Evolutionary conservation across 2,329 filamentous ascomycete genomes (phyloP).

Genomic region (Diaporthe capsici): DNA sequence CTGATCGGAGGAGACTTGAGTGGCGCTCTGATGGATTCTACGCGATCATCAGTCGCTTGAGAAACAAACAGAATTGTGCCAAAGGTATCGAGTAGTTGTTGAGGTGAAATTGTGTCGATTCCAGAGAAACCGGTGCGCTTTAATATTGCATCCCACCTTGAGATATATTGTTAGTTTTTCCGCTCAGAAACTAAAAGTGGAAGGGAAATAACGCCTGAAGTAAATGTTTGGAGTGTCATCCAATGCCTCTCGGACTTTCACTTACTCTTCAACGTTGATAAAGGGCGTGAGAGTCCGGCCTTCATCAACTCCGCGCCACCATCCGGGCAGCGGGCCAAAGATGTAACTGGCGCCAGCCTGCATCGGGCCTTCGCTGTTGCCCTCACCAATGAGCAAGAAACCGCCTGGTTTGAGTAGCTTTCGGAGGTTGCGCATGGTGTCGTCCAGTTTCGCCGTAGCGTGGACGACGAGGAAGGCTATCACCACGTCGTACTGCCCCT

Average conservation of each 20-base stretch:
- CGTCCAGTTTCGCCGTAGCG: slow-evolving; percentile 45
- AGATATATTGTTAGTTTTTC: not conserved
- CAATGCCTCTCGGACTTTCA: not conserved
- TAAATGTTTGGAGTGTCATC: not conserved
- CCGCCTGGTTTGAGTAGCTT: slow-evolving; percentile 53
- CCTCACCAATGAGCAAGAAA: slow-evolving; percentile 47
- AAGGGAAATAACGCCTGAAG: not conserved
- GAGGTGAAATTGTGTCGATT: slow-evolving; percentile 6
- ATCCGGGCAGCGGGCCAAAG: slow-evolving; percentile 36
- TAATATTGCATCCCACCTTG: not conserved
- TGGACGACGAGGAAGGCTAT: slow-evolving; percentile 51
- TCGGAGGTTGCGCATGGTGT: slow-evolving; percentile 47
- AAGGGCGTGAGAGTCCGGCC: slow-evolving; percentile 28
- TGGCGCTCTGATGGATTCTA: not conserved
- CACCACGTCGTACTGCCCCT: slow-evolving; percentile 50
- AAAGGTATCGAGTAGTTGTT: not conserved
- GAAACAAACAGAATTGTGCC: slow-evolving; percentile 15
- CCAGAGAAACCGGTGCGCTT: slow-evolving; percentile 17
- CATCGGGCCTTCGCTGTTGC: slow-evolving; percentile 23
- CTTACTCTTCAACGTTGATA: slow-evolving; percentile 29
- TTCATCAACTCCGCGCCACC: slow-evolving; percentile 34
- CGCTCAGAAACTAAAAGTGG: too few species aligned
- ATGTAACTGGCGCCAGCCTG: not conserved
- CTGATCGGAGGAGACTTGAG: not conserved
- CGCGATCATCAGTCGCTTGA: slow-evolving; percentile 16